phyloP scores from a whole-genome alignment of 805 yeast genomes.

The Saccharomycopsis selenospora region DNA sequence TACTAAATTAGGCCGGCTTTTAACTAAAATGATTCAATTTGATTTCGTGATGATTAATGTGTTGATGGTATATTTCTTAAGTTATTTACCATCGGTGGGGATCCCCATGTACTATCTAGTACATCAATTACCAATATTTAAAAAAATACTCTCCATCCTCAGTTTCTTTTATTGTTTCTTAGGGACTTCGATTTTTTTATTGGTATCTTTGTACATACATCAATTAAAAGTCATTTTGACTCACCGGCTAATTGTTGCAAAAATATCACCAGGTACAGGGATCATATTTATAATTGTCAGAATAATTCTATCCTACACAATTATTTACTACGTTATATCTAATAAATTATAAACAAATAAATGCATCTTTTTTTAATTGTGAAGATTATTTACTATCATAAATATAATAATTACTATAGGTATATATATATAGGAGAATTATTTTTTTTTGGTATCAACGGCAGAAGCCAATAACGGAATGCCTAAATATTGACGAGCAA shows the following conservation, averaged over 20 bases:
- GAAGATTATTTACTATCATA: no score
- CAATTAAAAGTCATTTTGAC: conserved; percentile 3
- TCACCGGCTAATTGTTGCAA: conserved; percentile 1
- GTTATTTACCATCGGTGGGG: neutral
- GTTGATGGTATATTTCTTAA: neutral
- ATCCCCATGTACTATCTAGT: neutral
- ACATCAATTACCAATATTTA: neutral
- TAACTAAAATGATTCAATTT: no score
- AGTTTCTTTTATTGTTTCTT: neutral
- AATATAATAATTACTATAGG: no score
- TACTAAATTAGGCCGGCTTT: no score
- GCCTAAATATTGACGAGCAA: conserved; percentile 23
- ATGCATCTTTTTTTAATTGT: no score
- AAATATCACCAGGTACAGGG: conserved; percentile 9
- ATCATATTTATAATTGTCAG: conserved; percentile 7
- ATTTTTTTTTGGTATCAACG: neutral
- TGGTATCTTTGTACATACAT: conserved; percentile 3
- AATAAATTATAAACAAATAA: no score
- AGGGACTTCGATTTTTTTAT: neutral
- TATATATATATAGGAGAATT: neutral
- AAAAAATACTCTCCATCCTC: neutral
- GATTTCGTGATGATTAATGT: neutral
- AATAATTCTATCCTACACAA: neutral
- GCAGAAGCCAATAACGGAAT: conserved; percentile 8
- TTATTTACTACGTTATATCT: no score